Conservation (phyloP, 2,329 filamentous ascomycete genomes). For the Xylogone sp. region DNA sequence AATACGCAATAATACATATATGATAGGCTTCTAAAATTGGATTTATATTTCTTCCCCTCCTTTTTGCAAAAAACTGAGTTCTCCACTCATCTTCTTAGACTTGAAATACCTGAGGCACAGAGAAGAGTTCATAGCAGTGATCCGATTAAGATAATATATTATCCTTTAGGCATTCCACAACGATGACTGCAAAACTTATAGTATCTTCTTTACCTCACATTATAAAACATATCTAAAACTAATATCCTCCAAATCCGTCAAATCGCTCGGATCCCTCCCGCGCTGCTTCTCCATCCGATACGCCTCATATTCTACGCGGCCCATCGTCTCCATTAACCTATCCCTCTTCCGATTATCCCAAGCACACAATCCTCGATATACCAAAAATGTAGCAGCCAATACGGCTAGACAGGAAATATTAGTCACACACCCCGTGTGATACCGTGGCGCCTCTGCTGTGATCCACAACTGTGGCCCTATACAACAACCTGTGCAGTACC, state of each 20-base stretch:
- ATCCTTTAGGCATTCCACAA: no score
- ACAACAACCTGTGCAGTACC: conserved; percentile 60
- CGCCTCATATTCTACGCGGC: conserved; percentile 27
- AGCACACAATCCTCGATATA: conserved; percentile 26
- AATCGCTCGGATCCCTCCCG: conserved; percentile 31
- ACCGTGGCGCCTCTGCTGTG: conserved; percentile 26
- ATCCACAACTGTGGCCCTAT: conserved; percentile 31
- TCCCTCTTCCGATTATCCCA: conserved; percentile 30
- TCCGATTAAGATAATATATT: no score
- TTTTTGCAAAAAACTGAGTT: no score
- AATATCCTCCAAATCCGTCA: conserved; percentile 34
- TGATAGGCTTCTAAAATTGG: no score
- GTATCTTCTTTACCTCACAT: no score
- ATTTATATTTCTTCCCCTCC: no score
- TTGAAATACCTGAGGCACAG: no score
- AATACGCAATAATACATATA: no score
- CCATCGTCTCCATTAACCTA: conserved; percentile 21
- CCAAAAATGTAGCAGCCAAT: conserved; percentile 25
- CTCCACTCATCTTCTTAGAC: no score
- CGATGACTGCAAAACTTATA: no score
- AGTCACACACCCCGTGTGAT: conserved; percentile 23
- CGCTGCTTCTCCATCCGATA: conserved; percentile 21
- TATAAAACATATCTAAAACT: conserved; percentile 9
- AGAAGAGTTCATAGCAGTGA: no score
- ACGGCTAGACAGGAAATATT: conserved; percentile 30